Evolutionary conservation across 768 basidiomycete species (phyloP).

Genomic region (Naganishia onofrii): DNA sequence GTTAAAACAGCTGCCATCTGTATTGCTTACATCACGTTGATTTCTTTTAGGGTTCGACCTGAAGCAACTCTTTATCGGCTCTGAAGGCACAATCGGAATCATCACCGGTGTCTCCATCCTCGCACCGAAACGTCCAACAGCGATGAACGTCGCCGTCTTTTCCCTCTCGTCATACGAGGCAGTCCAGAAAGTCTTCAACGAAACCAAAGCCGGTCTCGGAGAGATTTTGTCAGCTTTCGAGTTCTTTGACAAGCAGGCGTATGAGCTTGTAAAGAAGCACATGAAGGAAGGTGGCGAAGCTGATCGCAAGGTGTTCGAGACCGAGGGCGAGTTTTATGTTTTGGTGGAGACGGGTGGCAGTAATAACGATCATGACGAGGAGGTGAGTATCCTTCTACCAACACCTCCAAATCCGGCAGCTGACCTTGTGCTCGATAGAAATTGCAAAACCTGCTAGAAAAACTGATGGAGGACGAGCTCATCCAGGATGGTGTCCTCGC

Average conservation of each 20-base stretch:
- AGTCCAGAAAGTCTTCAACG: conserved; percentile 78
- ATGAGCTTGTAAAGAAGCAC: conserved; percentile 54
- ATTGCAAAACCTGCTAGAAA: conserved; percentile 72
- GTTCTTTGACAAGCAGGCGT: conserved; percentile 79
- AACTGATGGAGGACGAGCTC: conserved; percentile 70
- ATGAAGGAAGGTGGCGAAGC: conserved; percentile 72
- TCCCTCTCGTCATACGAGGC: conserved; percentile 82
- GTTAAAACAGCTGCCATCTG: background rate
- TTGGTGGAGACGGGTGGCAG: conserved; percentile 93
- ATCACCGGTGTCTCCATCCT: conserved; percentile 94
- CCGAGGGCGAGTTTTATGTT: conserved; percentile 75
- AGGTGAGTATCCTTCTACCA: conserved; percentile 58
- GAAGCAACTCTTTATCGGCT: conserved; percentile 96
- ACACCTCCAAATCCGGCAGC: background rate
- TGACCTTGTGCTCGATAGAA: conserved; percentile 60
- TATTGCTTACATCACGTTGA: conserved; percentile 55
- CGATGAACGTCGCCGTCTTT: conserved; percentile 87
- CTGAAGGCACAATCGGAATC: conserved; percentile 92
- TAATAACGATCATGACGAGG: conserved; percentile 86
- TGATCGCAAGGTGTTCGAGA: conserved; percentile 70
- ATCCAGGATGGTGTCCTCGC: conserved; percentile 88
- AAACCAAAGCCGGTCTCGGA: conserved; percentile 74
- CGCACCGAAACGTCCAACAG: conserved; percentile 70
- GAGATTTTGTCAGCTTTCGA: conserved; percentile 98
- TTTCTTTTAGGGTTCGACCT: conserved; percentile 69